Evolutionary conservation across 768 basidiomycete genomes (phyloP).

Genomic region (Melanogaster broomeanus): DNA sequence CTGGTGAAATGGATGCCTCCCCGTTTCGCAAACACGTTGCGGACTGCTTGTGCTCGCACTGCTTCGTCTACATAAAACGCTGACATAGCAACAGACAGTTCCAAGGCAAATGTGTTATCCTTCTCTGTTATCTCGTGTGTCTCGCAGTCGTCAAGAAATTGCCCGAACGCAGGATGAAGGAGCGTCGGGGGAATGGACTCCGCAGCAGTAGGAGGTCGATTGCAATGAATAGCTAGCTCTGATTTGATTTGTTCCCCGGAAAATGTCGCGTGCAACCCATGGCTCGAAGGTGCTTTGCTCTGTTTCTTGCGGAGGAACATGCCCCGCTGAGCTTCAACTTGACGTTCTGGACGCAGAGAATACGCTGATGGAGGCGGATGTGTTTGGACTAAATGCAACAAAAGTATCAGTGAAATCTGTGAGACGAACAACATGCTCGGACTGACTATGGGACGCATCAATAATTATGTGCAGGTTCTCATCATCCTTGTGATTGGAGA

Average conservation of each 20-base stretch:
- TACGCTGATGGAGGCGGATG: no score
- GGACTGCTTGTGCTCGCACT: slow-evolving; percentile 5
- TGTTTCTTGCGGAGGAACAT: no score
- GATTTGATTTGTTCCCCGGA: neutral
- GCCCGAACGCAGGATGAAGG: slow-evolving; percentile 26
- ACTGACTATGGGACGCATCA: no score
- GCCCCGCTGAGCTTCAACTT: no score
- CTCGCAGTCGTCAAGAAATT: slow-evolving; percentile 28
- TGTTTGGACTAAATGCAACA: neutral
- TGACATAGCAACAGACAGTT: slow-evolving; percentile 20
- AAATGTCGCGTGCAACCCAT: no score
- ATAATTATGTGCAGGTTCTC: no score
- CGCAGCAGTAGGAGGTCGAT: slow-evolving; percentile 11
- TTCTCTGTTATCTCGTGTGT: slow-evolving; percentile 18
- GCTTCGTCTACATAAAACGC: slow-evolving; percentile 19
- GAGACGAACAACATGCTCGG: no score
- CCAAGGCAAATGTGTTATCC: slow-evolving; percentile 20
- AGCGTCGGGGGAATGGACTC: slow-evolving; percentile 21
- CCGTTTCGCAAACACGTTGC: slow-evolving; percentile 11
- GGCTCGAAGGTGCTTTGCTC: no score
- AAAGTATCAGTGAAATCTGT: no score
- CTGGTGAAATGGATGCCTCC: slow-evolving; percentile 7
- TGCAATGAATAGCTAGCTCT: slow-evolving; percentile 1
- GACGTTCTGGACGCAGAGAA: no score
- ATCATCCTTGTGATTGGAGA: no score